Evolutionary conservation across 768 basidiomycete species (phyloP).

Genomic region (Rhodotorula kratochvilovae): DNA sequence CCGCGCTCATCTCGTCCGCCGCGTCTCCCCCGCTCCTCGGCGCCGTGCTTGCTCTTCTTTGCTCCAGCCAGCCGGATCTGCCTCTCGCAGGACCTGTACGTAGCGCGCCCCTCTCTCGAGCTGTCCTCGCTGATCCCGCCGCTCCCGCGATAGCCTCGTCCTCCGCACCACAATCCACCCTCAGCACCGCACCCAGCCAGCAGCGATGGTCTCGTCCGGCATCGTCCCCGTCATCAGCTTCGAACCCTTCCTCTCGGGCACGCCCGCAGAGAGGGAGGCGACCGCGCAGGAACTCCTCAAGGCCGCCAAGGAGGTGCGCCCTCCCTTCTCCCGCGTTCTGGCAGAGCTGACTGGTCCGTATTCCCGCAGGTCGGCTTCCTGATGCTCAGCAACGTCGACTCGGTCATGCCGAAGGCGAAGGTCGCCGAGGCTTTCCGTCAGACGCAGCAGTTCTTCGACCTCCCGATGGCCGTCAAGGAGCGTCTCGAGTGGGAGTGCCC

Average conservation of each 20-base stretch:
- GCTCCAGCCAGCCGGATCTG: too few species aligned
- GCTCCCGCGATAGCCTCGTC: not conserved
- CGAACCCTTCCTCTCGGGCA: constrained; percentile 58
- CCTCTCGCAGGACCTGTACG: not conserved
- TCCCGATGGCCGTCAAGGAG: constrained; percentile 59
- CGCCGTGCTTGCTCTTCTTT: not conserved
- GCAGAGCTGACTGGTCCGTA: too few species aligned
- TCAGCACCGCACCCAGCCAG: too few species aligned
- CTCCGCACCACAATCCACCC: not conserved
- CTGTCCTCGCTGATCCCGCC: not conserved
- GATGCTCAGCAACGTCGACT: constrained; percentile 70
- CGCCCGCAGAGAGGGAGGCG: constrained; percentile 57
- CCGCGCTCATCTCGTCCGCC: not conserved
- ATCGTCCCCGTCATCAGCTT: constrained; percentile 71
- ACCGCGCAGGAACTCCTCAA: constrained; percentile 66
- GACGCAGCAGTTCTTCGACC: constrained; percentile 71
- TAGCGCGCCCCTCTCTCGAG: not conserved
- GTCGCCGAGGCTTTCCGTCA: constrained; percentile 62
- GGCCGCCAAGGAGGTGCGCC: constrained; percentile 61
- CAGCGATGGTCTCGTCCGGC: constrained; percentile 8
- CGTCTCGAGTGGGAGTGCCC: constrained; percentile 64
- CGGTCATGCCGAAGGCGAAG: constrained; percentile 52
- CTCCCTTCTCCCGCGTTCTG: not conserved
- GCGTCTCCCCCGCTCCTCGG: too few species aligned
- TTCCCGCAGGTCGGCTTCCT: constrained; percentile 57